phyloP scores from a whole-genome alignment of 805 yeast species.

The Starmera amethionina region DNA sequence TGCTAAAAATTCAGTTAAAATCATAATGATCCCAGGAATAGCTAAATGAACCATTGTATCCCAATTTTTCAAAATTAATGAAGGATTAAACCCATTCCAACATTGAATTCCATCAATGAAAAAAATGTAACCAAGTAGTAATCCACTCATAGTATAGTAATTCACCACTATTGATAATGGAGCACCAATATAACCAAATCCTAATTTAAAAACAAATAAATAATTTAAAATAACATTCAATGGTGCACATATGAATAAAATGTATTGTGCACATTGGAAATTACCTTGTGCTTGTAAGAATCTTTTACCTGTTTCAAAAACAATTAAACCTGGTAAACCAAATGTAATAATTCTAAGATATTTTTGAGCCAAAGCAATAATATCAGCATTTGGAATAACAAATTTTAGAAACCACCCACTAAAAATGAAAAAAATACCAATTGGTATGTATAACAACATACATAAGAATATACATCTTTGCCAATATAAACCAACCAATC shows the following conservation, averaged over 20 bases:
- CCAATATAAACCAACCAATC: conserved; percentile 49
- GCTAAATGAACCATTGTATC: conserved; percentile 50
- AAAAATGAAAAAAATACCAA: conserved; percentile 46
- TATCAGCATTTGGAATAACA: conserved; percentile 41
- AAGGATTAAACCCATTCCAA: conserved; percentile 50
- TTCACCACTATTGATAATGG: conserved; percentile 68
- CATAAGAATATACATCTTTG: conserved; percentile 54
- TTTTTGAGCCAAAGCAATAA: conserved; percentile 37
- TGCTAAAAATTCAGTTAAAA: conserved; percentile 68
- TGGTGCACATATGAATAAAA: conserved; percentile 59
- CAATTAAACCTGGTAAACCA: conserved; percentile 63
- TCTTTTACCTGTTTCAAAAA: conserved; percentile 72
- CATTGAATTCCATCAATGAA: conserved; percentile 57
- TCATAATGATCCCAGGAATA: conserved; percentile 63
- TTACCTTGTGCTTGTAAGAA: conserved; percentile 72
- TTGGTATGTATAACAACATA: conserved; percentile 39
- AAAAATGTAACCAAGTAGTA: conserved; percentile 15
- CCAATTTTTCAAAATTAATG: conserved; percentile 45
- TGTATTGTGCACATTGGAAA: conserved; percentile 67
- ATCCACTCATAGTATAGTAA: conserved; percentile 52
- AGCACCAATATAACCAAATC: conserved; percentile 69
- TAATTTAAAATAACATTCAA: conserved; percentile 57
- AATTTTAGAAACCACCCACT: conserved; percentile 34
- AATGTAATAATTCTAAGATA: conserved; percentile 46
- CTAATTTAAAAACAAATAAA: conserved; percentile 36